These are phyloP conservation scores for Zygosaccharomyces bisporus DNA, from an alignment of 805 yeast genomes.

Conservation along the genomic window DNA sequence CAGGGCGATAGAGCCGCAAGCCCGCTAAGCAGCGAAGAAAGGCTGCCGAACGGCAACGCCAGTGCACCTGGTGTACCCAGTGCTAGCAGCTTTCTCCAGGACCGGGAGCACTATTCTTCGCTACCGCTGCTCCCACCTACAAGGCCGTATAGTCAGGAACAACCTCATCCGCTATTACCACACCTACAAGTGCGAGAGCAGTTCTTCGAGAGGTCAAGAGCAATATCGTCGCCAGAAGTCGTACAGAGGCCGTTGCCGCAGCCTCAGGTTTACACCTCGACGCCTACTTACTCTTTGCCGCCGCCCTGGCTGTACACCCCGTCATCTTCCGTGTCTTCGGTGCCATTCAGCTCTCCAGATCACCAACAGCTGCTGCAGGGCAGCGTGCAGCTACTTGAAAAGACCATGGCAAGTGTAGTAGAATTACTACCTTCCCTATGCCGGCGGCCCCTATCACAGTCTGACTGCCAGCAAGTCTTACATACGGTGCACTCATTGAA, in stretches of 20 bases:
- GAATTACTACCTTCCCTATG: slow-evolving; percentile 2
- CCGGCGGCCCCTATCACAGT: neutral
- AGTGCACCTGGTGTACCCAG: neutral
- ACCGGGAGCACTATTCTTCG: slow-evolving; percentile 14
- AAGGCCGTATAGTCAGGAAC: neutral
- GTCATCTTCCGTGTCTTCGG: neutral
- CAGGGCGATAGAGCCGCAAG: slow-evolving; percentile 7
- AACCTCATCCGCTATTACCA: slow-evolving; percentile 12
- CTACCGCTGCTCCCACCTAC: slow-evolving; percentile 13
- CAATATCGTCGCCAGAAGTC: slow-evolving; percentile 16
- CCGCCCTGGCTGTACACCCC: slow-evolving; percentile 2
- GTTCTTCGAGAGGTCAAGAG: slow-evolving; percentile 12
- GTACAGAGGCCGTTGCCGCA: slow-evolving; percentile 7
- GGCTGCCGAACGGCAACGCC: neutral
- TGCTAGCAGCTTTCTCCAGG: neutral
- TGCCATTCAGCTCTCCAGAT: neutral
- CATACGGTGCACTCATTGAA: slow-evolving; percentile 2
- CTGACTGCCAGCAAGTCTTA: neutral
- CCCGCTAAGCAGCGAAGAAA: slow-evolving; percentile 1
- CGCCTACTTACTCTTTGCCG: neutral
- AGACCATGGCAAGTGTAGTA: slow-evolving; percentile 1
- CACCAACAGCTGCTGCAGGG: neutral
- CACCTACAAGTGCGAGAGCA: slow-evolving; percentile 13
- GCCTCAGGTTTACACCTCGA: neutral
- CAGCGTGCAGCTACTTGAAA: neutral